phyloP scores from a whole-genome alignment of 495 filamentous ascomycete genomes.

The Penicillium canariense region DNA sequence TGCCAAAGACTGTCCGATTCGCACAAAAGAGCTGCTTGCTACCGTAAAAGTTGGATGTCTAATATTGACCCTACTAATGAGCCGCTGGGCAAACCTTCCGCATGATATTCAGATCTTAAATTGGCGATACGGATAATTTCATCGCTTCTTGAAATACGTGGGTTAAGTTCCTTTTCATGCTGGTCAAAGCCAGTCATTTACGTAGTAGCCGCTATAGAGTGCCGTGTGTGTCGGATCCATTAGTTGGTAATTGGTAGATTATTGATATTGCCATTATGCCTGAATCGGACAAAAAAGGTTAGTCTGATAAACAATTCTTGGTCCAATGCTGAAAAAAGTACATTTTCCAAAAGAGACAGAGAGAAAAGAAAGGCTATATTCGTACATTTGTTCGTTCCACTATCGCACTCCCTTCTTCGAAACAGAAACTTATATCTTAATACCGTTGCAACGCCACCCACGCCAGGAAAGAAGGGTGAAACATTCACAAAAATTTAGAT shows the following conservation, averaged over 20 bases:
- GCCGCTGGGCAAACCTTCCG: too few relatives aligned
- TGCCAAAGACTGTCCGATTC: too few relatives aligned
- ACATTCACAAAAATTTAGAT: neutral
- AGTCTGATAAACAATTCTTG: neutral
- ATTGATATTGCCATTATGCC: conserved; percentile 15
- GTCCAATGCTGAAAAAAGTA: neutral
- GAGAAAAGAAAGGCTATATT: conserved; percentile 17
- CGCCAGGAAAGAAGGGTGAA: neutral
- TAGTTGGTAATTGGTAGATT: conserved; percentile 2
- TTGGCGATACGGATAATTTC: too few relatives aligned
- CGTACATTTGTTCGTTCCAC: conserved; percentile 20
- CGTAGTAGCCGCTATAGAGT: too few relatives aligned
- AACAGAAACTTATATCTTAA: conserved; percentile 3
- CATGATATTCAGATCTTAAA: too few relatives aligned
- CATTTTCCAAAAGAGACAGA: neutral
- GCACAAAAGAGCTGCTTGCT: too few relatives aligned
- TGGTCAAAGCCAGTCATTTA: too few relatives aligned
- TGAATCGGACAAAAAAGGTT: neutral
- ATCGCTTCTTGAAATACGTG: too few relatives aligned
- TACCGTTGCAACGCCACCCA: conserved; percentile 11
- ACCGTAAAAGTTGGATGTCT: too few relatives aligned
- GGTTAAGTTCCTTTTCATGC: too few relatives aligned
- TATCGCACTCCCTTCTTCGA: neutral
- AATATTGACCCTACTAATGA: too few relatives aligned
- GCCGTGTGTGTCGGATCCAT: too few relatives aligned